Evolutionary conservation across 2,329 filamentous ascomycete species (phyloP).

Genomic region (Colletotrichum sp.): DNA sequence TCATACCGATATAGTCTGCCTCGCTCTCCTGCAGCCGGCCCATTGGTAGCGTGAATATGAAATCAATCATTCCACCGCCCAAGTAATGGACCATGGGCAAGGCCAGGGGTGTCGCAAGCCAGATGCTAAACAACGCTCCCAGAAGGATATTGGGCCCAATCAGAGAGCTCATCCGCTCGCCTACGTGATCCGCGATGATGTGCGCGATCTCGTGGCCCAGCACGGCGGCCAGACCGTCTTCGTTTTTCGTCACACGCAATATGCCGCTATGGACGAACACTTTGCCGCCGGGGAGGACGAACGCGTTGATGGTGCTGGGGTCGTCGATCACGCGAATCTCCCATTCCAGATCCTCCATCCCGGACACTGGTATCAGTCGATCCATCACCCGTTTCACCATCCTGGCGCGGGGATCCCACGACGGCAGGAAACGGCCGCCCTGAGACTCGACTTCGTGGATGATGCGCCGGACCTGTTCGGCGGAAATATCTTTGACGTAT

Average conservation of each 20-base stretch:
- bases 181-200: conserved; percentile 70
- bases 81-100: conserved; percentile 43
- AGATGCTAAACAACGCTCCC: conserved; percentile 53
- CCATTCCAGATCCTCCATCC: conserved; percentile 65
- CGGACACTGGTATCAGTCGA: conserved; percentile 69
- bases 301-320: conserved; percentile 67
- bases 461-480: conserved; percentile 60
- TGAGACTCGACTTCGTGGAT: conserved; percentile 57
- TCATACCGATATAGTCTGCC: conserved; percentile 79
- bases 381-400: conserved; percentile 69
- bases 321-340: conserved; percentile 78
- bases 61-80: conserved; percentile 57
- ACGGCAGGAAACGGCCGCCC: conserved; percentile 59
- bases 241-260: conserved; percentile 66
- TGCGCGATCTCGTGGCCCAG: conserved; percentile 83
- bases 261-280: conserved; percentile 82
- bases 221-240: conserved; percentile 75
- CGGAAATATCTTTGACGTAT: conserved; percentile 57
- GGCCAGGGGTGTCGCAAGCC: conserved; percentile 45
- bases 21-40: conserved; percentile 75
- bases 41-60: conserved; percentile 71
- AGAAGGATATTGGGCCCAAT: conserved; percentile 57
- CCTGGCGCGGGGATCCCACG: conserved; percentile 59
- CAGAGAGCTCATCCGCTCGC: conserved; percentile 63
- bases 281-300: conserved; percentile 79